A percentile compares a stretch with the other conserved stretches of the same genome.
These are phyloP conservation scores for Boechera divaricarpa DNA, from an alignment of 345 rosid genomes.

Conservation along the genomic window DNA sequence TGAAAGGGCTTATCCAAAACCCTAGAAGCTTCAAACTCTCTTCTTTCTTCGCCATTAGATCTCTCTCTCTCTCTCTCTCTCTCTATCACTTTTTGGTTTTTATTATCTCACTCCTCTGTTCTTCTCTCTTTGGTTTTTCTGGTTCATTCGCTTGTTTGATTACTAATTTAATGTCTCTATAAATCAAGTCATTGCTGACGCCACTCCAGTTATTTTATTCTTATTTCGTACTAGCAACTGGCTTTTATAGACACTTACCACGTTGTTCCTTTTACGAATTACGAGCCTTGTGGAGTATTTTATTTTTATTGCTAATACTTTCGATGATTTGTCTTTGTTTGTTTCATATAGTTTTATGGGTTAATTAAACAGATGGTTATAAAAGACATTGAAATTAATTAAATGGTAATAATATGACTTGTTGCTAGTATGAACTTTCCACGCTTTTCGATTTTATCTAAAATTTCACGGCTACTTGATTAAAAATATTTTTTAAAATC, in stretches of 20 bases:
- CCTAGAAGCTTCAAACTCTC: conserved; percentile 49
- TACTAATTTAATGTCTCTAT: not conserved
- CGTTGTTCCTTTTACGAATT: not conserved
- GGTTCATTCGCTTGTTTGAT: not conserved
- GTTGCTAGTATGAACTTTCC: too few relatives aligned
- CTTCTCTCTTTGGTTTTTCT: not conserved
- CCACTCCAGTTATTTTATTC: not conserved
- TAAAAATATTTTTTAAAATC: too few relatives aligned
- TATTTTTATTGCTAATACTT: too few relatives aligned
- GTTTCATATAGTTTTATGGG: too few relatives aligned
- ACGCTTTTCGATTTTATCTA: too few relatives aligned
- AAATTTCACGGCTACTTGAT: too few relatives aligned
- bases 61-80: not conserved
- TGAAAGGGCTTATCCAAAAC: conserved; percentile 47
- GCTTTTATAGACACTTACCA: not conserved
- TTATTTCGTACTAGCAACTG: not conserved
- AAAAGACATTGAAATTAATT: too few relatives aligned
- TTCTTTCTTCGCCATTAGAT: conserved; percentile 25
- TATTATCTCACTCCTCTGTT: not conserved
- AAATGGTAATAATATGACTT: too few relatives aligned
- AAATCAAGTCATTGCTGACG: not conserved
- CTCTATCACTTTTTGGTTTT: not conserved
- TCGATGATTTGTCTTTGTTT: too few relatives aligned
- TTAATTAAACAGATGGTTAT: too few relatives aligned
- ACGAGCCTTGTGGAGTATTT: too few relatives aligned